These are phyloP conservation scores for Pichia heedii DNA, from an alignment of 805 yeast genomes.

Conservation along the genomic window DNA sequence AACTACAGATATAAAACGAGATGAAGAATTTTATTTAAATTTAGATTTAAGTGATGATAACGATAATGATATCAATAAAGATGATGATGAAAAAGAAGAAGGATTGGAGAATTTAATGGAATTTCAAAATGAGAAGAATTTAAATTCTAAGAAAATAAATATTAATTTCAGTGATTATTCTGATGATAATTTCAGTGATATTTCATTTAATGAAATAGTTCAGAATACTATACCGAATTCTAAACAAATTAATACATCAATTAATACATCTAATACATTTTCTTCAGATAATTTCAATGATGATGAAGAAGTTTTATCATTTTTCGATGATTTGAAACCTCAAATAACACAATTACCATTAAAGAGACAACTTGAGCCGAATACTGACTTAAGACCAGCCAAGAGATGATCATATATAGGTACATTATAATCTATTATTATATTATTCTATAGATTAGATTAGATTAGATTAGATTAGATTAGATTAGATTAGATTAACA, in stretches of 20 bases:
- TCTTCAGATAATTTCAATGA: background rate
- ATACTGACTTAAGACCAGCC: background rate
- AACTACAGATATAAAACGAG: constrained; percentile 1
- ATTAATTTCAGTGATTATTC: background rate
- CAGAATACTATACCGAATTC: background rate
- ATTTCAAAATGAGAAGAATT: background rate
- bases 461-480: no score
- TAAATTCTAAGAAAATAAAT: no score
- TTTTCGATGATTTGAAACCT: background rate
- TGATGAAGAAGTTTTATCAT: background rate
- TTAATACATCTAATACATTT: no score
- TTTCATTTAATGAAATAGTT: constrained; percentile 6
- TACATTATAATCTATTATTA: no score
- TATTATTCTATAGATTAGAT: no score
- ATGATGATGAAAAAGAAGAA: background rate
- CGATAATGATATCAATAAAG: background rate
- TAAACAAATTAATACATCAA: background rate
- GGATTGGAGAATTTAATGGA: background rate
- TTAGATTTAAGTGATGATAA: background rate
- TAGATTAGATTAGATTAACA: no score
- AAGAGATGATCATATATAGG: background rate
- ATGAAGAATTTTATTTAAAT: background rate
- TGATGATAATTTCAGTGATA: constrained; percentile 6
- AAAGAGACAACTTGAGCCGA: background rate
- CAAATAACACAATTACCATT: background rate